Evolutionary conservation across 495 filamentous ascomycete species (phyloP), one percentile per base, ranked within the genome.

Genomic region (Chaetomium tenue): DNA sequence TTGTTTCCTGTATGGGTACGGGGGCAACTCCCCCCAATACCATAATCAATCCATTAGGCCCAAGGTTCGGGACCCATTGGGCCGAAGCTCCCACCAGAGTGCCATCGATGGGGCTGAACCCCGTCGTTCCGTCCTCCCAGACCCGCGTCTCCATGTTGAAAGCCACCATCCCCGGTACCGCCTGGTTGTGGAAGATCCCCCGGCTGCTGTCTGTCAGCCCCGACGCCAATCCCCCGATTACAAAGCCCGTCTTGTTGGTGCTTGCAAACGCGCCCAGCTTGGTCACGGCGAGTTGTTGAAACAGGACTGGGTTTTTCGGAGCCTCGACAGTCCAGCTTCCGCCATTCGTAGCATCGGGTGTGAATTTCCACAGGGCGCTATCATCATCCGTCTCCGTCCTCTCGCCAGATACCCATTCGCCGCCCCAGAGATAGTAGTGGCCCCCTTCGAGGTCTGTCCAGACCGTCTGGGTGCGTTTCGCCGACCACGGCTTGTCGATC

Each of bases 371-470:
- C 12, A 74, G 70, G 46, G 63, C 61, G 26, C n/a, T n/a, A n/a
- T n/a, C n/a, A n/a, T 65, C 69, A 12, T 54, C 58, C 2, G 67
- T 67, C 11, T 69, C 66, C 50, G 57, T 61, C 4, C 9, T 37
- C 6, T 37, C 8, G 33, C 33, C 33, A 37, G 9, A 48, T 33
- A n/a, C 39, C 26, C 46, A 65, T 50, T 64, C 68, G 9, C 78
- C 77, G 26, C 72, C 77, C 74, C 75, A 79, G 13, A 68, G 63
- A 61, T 80, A 79, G 37, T 76, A 70, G 37, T 58, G 60, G 42
- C 68, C 67, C 2, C 57, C 63, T 4, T 61, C 64, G 9, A 37
- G 26, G 61, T 77, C 71, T 9, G 67, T 58, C 74, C 74, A 78
- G 28, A 70, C 54, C 2, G 63, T 58, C 20, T 70, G 71, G 42